These are phyloP conservation scores for Waltergamsia citrina DNA, from an alignment of 2,329 filamentous ascomycete genomes.

Conservation along the genomic window DNA sequence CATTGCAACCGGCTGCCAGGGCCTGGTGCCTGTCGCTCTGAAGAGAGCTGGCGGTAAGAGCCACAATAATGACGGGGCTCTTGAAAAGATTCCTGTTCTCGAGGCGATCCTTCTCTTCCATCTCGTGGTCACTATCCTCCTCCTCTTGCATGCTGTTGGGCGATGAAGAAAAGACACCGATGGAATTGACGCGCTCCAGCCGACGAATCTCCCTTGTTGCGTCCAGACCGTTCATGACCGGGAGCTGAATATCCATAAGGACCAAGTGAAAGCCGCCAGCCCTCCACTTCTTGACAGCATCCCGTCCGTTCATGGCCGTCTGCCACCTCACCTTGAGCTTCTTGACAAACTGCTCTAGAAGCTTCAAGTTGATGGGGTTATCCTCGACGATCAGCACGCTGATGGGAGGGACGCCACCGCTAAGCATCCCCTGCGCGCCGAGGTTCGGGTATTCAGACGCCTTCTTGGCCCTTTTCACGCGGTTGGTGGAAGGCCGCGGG, in stretches of 20 bases:
- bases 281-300: constrained; percentile 90
- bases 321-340: constrained; percentile 92
- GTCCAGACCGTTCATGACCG: constrained; percentile 91
- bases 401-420: constrained; percentile 83
- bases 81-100: constrained; percentile 70
- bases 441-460: constrained; percentile 27
- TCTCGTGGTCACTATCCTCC: constrained; percentile 24
- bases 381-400: constrained; percentile 97
- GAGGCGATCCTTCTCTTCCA: constrained; percentile 59
- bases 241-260: constrained; percentile 96
- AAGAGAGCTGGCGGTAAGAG: constrained; percentile 85
- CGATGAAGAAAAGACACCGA: constrained; percentile 78
- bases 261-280: constrained; percentile 90
- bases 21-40: constrained; percentile 95
- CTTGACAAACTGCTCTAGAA: constrained; percentile 94
- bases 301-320: constrained; percentile 90
- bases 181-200: constrained; percentile 81
- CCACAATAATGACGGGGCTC: constrained; percentile 95
- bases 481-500: constrained; percentile 30
- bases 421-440: constrained; percentile 57
- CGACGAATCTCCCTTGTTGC: constrained; percentile 91
- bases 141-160: constrained; percentile 41
- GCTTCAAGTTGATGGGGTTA: constrained; percentile 92
- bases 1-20: constrained; percentile 90
- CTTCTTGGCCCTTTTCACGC: constrained; percentile 46